Evolutionary conservation across 2,329 filamentous ascomycete genomes (phyloP), one percentile per base, ranked within the genome.

Genomic region (Neofusicoccum umdonicola): DNA sequence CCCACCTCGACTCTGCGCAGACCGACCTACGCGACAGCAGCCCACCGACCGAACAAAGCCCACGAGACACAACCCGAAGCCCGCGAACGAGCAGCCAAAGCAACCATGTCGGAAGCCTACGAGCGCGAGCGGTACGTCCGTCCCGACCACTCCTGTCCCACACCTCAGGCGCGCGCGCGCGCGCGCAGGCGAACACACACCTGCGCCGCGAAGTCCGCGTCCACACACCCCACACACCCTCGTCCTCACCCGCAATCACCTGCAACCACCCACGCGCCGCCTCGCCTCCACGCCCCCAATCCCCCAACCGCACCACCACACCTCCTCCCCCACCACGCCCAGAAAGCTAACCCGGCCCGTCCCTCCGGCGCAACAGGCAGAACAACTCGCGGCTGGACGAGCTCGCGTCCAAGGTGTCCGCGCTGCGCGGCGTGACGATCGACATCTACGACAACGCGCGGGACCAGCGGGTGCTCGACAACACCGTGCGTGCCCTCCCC

Each of bases 391-490:
- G 94, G 71, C 90, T 99, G 64, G 89, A 94, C 73, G 93, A 96
- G 76, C 90, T 99, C 42, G 90, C 91, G 15, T 86, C 88, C 69
- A 99, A 99, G 81, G 93, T 98, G 63, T 91, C 91, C 17, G 92
- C 93, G 61, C 86, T 99, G 68, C 92, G 94, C 74, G 91, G 91
- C 78, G 92, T 99, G 58, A 99, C 95, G 47, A 88, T 98, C 69
- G 93, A 99, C 81, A 99, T 99, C 74, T 97, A 98, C 84, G 93
- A 98, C 80, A 93, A 95, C 76, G 95, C 95, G 57, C 88, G 92
- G 65, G 87, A 91, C 71, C 94, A 98, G 72, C 87, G 90, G 69
- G 87, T 96, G 68, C 91, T 99, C 70, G 92, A 99, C 79, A 88
- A 87, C 73, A 94, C 91, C 44, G 92, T 96, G 84, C 65, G 87